Evolutionary conservation across 352 stramenopile genomes (phyloP), one percentile per base, ranked within the genome.

Genomic region (Phytophthora tubulina): DNA sequence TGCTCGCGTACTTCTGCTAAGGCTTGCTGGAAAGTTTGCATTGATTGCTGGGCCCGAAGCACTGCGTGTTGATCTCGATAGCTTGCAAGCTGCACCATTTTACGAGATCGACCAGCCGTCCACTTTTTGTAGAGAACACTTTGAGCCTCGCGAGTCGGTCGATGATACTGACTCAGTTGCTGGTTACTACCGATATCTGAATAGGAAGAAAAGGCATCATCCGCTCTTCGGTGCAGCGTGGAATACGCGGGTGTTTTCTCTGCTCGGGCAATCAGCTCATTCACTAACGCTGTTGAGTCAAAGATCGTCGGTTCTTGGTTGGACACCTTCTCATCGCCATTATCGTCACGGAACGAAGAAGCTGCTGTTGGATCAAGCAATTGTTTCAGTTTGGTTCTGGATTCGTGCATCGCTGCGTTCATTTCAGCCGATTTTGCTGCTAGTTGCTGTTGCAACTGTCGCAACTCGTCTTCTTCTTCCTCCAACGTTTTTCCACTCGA

Each of bases 21-120:
- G 0, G 67, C 63, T 53, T 85, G 27, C 21, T 88, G 79, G 51
- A 88, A 85, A 3, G 49, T 51, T 54, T 78, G 44, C 80, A 86
- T 88, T 3, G 82, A 89, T 31, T 79, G 65, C 32, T 89, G 79
- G 8, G 79, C 81, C 17, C 76, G 42, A 17, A 58, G 51, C 6
- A 74, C 50, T 2, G 55, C 39, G 7, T 71, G 59, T 5, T 71
- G 48, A 57, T 76, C 57, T 49, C 55, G 57, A 13, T 70, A 69
- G 21, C 21, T 64, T 45, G 64, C 60, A 30, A 80, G 32, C 15
- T 70, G 50, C 4, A 54, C 36, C 30, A 78, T 69, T 41, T 81
- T 75, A 3, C 39, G 64, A 46, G 39, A 50, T 36, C 75, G 63
- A 42, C 75, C 68, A 35, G 50, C 50, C 6, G 57, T 69, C 71